phyloP scores from a whole-genome alignment of 1,139 yeast species.

The Arxiozyma heterogenica region DNA sequence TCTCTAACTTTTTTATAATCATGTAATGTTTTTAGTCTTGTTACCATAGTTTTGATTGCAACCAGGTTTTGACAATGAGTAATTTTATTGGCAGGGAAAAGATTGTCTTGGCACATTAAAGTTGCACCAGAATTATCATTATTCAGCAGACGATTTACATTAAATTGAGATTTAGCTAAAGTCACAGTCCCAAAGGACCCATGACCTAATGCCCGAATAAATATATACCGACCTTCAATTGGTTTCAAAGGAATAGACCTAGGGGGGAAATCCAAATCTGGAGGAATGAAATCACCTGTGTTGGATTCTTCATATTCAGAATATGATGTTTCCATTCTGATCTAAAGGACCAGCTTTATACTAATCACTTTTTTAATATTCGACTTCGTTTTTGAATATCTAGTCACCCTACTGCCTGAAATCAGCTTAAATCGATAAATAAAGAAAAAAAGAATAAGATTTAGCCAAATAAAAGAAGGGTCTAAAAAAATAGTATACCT shows the following conservation, averaged over 20 bases:
- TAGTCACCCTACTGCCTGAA: too few relatives aligned
- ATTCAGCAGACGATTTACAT: conserved; percentile 12
- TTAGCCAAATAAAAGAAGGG: too few relatives aligned
- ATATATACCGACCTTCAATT: conserved; percentile 39
- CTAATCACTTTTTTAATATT: not conserved
- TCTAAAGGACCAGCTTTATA: not conserved
- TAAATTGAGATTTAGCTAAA: conserved; percentile 43
- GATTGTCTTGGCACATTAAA: conserved; percentile 37
- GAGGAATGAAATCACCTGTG: conserved; percentile 19
- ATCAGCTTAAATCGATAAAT: too few relatives aligned
- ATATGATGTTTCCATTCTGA: not conserved
- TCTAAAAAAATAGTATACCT: too few relatives aligned
- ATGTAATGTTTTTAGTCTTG: conserved; percentile 38
- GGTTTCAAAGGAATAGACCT: conserved; percentile 37
- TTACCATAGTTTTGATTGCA: conserved; percentile 77
- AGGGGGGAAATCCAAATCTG: conserved; percentile 34
- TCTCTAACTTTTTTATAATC: conserved; percentile 68
- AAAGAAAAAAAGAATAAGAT: too few relatives aligned
- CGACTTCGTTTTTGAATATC: too few relatives aligned
- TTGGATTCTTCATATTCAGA: not conserved
- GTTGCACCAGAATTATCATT: conserved; percentile 10
- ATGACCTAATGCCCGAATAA: conserved; percentile 50
- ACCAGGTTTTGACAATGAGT: conserved; percentile 42
- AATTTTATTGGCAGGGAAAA: conserved; percentile 25
- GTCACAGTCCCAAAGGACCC: conserved; percentile 75